Base-by-base conservation (phyloP, 495 filamentous ascomycete genomes). In the Ramalina intermedia region DNA sequence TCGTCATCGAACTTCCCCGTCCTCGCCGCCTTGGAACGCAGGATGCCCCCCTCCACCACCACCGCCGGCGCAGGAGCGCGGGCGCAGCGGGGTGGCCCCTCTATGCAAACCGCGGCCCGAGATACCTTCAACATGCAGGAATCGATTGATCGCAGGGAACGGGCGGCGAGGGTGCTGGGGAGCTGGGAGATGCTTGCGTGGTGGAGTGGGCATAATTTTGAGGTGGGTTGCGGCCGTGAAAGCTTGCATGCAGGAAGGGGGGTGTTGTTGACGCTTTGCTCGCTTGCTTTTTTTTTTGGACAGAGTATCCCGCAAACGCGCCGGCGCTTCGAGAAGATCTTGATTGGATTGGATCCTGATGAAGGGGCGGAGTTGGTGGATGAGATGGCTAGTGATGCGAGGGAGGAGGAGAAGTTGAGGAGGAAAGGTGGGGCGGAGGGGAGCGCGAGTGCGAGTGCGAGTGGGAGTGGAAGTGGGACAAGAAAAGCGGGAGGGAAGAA, bases 221-320 rank as follows among this genome's bases (percentile, higher is more conserved):
- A 58, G 53, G 55, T 58, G 17, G 6, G 50, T 56, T 56, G 27
- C 27, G 5, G 27, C 27, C 18, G 18, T 20, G 18, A 20, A 20
- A 20, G 18, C 18, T 20, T 20, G 18, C 18, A 20, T 20, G 18
- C 18, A 20, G 18, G 18, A 2, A 20, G 18, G 18, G 18, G 18
- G 18, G 27, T 7, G 7, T 27, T 8, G 7, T n/a, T 11, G 26
- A 20, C 45, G 16, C 17, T 43, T 33, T 40, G 16, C 23, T 44
- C 6, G 1, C 21, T 8, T 50, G 48, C 18, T 14, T 14, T 21
- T 26, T 11, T 9, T 27, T 36, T 38, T 3, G 11, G 18, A 21
- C 47, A 69, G 65, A 55, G 49, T 26, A 48, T 69, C 11, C 47
- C 63, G 9, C 64, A 65, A 48, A 69, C 65, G 24, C 52, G 62